Base-by-base conservation (phyloP, 1,284 basidiomycete species). In the Microbotryum lychnidis-dioicae region DNA sequence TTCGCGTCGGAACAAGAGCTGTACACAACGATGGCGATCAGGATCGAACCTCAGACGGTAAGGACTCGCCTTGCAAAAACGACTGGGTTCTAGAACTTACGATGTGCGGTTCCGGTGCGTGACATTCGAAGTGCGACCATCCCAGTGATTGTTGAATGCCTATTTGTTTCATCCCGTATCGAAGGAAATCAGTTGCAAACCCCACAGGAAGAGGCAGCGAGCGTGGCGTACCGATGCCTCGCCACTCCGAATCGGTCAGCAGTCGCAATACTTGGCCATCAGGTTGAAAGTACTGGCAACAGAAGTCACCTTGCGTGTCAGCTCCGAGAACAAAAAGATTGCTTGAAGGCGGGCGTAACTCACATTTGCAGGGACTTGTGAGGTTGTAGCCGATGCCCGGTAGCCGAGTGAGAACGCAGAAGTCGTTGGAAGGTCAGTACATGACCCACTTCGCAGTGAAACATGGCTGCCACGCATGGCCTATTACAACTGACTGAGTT, bases 1-100 rank as follows among this genome's bases (percentile, higher is more conserved):
- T 27, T 68, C 67, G 25, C 67, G 54, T 42, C 67, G 59, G 60
- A 68, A 68, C 46, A 68, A 54, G 14, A 68, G 60, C 66, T 67
- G 61, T 9, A 48, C 31, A 31, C 6, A 31, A 3, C 10, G 12
- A 7, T 5, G 16, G 3, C 18, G 1, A 42, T n/a, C 16, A 23
- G 29, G 29, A 50, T 23, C 16, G 48, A n/a, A 50, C 14, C 14
- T 54, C 29, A 29, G 23, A 31, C 7, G 21, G 31, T 3, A 8
- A 8, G 10, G 7, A n/a, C 4, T n/a, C 6, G 48, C 27, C 27
- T 37, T 18, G 31, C 27, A 53, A 29, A 7, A 7, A 51, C 14
- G 37, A 9, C 12, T 18, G 0, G 16, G 37, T 42, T 18, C 37
- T 12, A n/a, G 48, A 25, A 56, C 65, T 6, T 2, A 60, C 63